Conservation (phyloP, 768 basidiomycete species). For the Suillus paluster region DNA sequence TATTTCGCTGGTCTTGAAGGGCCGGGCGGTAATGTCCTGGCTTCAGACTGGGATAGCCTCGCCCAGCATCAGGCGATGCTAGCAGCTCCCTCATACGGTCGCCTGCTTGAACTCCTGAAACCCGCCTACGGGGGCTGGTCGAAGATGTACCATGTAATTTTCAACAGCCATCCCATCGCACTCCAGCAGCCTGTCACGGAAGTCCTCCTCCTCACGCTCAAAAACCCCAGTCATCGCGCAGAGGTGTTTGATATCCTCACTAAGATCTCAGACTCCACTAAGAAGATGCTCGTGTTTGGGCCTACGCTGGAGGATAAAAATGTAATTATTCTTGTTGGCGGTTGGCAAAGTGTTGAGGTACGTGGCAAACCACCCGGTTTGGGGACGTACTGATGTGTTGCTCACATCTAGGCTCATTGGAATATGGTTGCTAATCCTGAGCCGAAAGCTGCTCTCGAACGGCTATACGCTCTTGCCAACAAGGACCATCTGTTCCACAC, state of each 20-base stretch:
- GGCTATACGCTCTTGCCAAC: slow-evolving; percentile 18
- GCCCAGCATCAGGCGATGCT: slow-evolving; percentile 25
- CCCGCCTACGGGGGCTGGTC: slow-evolving; percentile 9
- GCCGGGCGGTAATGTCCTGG: not conserved
- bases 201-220: slow-evolving; percentile 22
- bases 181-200: slow-evolving; percentile 29
- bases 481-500: slow-evolving; percentile 20
- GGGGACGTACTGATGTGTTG: not conserved
- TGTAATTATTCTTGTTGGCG: slow-evolving; percentile 21
- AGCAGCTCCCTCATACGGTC: slow-evolving; percentile 1
- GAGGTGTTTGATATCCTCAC: slow-evolving; percentile 16
- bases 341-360: slow-evolving; percentile 32
- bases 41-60: slow-evolving; percentile 31
- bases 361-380: not conserved
- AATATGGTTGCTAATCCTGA: slow-evolving; percentile 14
- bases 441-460: slow-evolving; percentile 3
- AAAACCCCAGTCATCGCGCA: slow-evolving; percentile 26
- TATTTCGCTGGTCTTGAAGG: not conserved
- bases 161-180: slow-evolving; percentile 18
- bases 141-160: slow-evolving; percentile 27
- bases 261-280: slow-evolving; percentile 16
- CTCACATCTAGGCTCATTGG: slow-evolving; percentile 18
- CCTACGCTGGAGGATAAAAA: slow-evolving; percentile 23
- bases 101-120: slow-evolving; percentile 9
- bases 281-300: slow-evolving; percentile 23